Base-by-base conservation (phyloP, 1,284 basidiomycete species). In the Puccinia horiana region DNA sequence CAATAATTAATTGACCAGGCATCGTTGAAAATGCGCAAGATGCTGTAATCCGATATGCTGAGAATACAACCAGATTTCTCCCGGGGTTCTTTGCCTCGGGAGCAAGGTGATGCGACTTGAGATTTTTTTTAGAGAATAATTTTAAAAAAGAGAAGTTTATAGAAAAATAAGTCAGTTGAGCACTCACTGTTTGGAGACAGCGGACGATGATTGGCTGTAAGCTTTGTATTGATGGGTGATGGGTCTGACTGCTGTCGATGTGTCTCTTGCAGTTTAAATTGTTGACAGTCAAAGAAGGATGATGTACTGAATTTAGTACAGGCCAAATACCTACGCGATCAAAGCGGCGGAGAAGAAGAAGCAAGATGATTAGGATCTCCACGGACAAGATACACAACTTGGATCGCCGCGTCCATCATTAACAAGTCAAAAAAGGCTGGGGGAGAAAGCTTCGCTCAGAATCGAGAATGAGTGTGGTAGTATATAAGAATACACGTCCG, bases 321-420 rank as follows among this genome's bases (percentile, higher is more conserved):
- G 74, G 40, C 16, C 18, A 42, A 44, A 69, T 47, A 56, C 37
- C 40, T 76, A 54, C 74, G 74, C 74, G 47, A 58, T 20, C 26
- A 76, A 61, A 76, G 74, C 74, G 74, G 74, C 40, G 49, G 54
- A 76, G 74, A 76, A 76, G 52, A 56, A 56, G 52, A 56, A 56
- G 40, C 32, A 76, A 56, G 70, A 73, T 54, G 44, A 32, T 76
- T 32, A 76, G 74, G 74, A 76, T 76, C 74, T 76, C 74, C 74
- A 76, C 74, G 52, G 74, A 61, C 74, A 76, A 61, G 56, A 44
- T 76, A 76, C 23, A 76, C 74, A 44, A 16, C 54, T 40, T 61
- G 35, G 37, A 42, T 58, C 11, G 35, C 26, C 54, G 74, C 12
- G 70, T 69, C 23, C 65, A 54, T 73, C 70, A 54, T 73, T 73